Percentiles rank a stretch among this genome's conserved stretches.
Evolutionary conservation across 345 rosid genomes (phyloP).

Genomic region (Adansonia digitata): DNA sequence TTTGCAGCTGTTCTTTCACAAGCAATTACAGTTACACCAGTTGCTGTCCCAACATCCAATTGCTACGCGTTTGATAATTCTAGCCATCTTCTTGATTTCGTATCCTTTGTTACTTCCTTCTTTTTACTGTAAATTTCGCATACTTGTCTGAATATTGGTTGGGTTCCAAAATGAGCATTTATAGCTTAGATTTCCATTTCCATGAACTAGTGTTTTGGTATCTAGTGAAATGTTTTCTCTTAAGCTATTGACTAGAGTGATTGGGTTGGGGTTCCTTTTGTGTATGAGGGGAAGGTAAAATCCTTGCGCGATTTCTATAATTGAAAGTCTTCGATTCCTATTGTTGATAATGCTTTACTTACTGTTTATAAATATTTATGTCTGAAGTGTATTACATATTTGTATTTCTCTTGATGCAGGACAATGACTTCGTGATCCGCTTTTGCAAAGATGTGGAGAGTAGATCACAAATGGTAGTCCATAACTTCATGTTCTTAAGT

Average conservation of each 20-base stretch:
- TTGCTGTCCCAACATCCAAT: constrained; percentile 55
- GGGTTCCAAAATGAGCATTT: neutral
- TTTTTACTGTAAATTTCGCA: neutral
- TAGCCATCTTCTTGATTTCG: constrained; percentile 87
- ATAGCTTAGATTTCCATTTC: constrained; percentile 4
- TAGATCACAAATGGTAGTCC: constrained; percentile 71
- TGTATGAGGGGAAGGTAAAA: constrained; percentile 61
- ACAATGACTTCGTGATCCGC: constrained; percentile 60
- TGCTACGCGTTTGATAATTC: constrained; percentile 88
- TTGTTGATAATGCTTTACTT: neutral
- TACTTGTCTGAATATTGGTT: neutral
- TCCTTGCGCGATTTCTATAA: neutral
- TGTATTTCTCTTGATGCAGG: constrained; percentile 37
- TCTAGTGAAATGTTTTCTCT: constrained; percentile 33
- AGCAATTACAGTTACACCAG: constrained; percentile 34
- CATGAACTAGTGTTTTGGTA: neutral
- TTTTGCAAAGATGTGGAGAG: constrained; percentile 93
- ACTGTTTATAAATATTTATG: neutral
- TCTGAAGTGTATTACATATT: neutral
- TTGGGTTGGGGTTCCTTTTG: constrained; percentile 63
- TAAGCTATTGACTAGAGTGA: constrained; percentile 52
- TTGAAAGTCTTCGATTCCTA: neutral
- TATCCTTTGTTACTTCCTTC: constrained; percentile 48
- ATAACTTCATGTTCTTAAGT: constrained; percentile 28
- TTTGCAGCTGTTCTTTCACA: constrained; percentile 42